A percentile compares a stretch with the other conserved stretches of the same genome.
Conservation (phyloP, 1,284 basidiomycete species). For the Amylostereum chailletii region DNA sequence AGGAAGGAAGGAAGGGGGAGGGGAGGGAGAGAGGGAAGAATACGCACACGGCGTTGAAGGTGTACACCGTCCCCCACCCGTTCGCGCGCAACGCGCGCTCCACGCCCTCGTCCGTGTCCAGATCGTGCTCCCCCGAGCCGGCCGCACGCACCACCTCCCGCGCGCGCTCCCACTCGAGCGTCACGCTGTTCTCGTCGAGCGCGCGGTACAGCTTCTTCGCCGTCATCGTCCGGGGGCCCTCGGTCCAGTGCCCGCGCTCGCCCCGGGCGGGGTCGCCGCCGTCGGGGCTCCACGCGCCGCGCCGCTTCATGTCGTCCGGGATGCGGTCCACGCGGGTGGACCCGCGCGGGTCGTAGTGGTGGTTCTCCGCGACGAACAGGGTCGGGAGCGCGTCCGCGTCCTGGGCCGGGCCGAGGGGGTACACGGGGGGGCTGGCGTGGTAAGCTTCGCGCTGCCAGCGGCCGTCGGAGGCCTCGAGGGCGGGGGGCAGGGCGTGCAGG, state of each 20-base stretch:
- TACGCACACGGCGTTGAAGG: constrained; percentile 27
- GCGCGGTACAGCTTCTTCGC: neutral
- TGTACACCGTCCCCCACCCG: constrained; percentile 24
- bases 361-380: constrained; percentile 27
- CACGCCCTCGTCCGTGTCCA: constrained; percentile 17
- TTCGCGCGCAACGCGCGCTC: constrained; percentile 19
- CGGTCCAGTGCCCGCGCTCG: constrained; percentile 13
- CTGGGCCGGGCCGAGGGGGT: neutral
- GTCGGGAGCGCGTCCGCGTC: constrained; percentile 12
- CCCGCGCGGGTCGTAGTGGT: constrained; percentile 25
- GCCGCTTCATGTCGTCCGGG: constrained; percentile 21
- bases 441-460: constrained; percentile 22
- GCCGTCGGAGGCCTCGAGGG: constrained; percentile 24
- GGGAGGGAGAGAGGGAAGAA: neutral
- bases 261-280: constrained; percentile 13
- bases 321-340: constrained; percentile 28
- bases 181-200: neutral
- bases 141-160: neutral
- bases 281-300: constrained; percentile 19
- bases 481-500: constrained; percentile 21
- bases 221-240: neutral
- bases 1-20: neutral
- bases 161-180: neutral
- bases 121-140: neutral
- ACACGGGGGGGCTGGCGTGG: neutral